These are phyloP conservation scores for Inonotus obliquus DNA, from an alignment of 1,284 basidiomycete species.

Conservation along the genomic window DNA sequence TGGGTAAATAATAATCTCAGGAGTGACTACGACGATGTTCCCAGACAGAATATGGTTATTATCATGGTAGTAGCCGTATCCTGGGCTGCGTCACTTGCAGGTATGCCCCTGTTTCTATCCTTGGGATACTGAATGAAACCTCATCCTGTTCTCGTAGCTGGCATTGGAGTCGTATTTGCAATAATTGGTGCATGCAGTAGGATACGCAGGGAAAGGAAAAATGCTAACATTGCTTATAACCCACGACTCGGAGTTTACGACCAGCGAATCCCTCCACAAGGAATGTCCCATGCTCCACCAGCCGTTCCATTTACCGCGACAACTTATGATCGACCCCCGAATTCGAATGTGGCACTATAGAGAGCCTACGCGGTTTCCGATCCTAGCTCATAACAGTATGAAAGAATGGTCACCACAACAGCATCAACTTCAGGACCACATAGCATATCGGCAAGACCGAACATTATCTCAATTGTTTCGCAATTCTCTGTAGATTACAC, in stretches of 20 bases:
- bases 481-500: neutral
- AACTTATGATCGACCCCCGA: conserved; percentile 6
- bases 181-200: conserved; percentile 22
- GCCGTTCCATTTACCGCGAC: conserved; percentile 1
- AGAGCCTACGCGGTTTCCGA: too few species aligned
- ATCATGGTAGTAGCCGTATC: conserved; percentile 15
- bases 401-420: too few species aligned
- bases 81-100: conserved; percentile 11
- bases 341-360: neutral
- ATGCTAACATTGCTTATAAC: neutral
- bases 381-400: too few species aligned
- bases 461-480: neutral
- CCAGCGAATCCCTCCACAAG: conserved; percentile 8
- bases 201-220: neutral
- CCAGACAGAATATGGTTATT: conserved; percentile 7
- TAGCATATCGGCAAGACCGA: neutral
- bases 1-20: conserved; percentile 3
- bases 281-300: neutral
- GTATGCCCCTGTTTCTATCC: conserved; percentile 4
- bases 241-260: neutral
- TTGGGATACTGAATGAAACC: neutral
- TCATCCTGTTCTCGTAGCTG: conserved; percentile 16
- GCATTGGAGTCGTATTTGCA: conserved; percentile 24
- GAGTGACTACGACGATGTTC: conserved; percentile 11
- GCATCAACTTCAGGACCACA: neutral